A percentile compares a stretch with the other conserved stretches of the same genome.
Evolutionary conservation across 108 stramenopile genomes (phyloP).

Genomic region (Seminavis robusta): DNA sequence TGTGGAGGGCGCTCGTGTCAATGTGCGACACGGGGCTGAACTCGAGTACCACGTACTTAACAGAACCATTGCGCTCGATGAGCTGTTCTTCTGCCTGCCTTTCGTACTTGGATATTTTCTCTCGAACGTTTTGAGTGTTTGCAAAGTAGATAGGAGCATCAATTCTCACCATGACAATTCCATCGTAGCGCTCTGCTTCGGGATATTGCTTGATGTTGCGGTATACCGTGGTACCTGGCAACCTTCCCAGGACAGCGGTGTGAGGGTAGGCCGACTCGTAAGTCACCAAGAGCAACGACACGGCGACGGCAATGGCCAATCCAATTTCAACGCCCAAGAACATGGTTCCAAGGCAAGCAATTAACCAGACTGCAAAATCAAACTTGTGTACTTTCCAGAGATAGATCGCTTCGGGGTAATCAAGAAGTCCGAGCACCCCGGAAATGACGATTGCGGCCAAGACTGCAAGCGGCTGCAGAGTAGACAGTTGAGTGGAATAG

Average conservation of each 20-base stretch:
- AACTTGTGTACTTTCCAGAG: constrained; percentile 61
- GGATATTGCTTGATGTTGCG: constrained; percentile 60
- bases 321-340: constrained; percentile 73
- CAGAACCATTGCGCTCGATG: neutral
- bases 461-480: constrained; percentile 29
- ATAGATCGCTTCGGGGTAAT: constrained; percentile 51
- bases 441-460: constrained; percentile 72
- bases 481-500: neutral
- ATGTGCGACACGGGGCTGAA: constrained; percentile 37
- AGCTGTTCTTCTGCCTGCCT: constrained; percentile 12
- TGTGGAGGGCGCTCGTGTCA: constrained; percentile 50
- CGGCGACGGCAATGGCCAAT: constrained; percentile 49
- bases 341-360: constrained; percentile 51
- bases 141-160: constrained; percentile 72
- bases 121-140: constrained; percentile 44
- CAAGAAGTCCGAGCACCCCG: constrained; percentile 57
- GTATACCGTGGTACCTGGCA: constrained; percentile 50
- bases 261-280: constrained; percentile 61
- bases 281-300: constrained; percentile 57
- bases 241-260: constrained; percentile 53
- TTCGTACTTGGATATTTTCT: constrained; percentile 32
- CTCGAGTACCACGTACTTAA: constrained; percentile 44
- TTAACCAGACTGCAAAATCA: constrained; percentile 62
- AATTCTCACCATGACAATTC: constrained; percentile 52
- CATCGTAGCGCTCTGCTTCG: constrained; percentile 44